Base-by-base conservation (phyloP, 805 yeast genomes). In the Starmerella vaccinii region DNA sequence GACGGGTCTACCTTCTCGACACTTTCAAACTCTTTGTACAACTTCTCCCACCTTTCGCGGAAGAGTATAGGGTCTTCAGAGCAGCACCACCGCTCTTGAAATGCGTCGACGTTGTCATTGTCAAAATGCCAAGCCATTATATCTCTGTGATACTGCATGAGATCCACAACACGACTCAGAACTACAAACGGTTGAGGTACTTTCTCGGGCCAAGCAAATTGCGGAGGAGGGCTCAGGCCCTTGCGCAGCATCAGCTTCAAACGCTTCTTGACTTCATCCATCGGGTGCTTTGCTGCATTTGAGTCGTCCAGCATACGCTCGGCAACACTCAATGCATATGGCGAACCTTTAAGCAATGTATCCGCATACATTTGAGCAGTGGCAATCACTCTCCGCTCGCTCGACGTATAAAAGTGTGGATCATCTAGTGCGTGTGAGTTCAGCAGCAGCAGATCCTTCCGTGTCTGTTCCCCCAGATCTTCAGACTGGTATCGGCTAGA, bases 1-100 rank as follows among this genome's bases (percentile, higher is more conserved):
- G 96, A 82, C 10, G 99, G 99, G 67, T 92, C 97, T 2, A 92
- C 95, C 67, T 92, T 92, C 58, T 92, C 99, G 47, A 89, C 92
- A 43, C 84, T 78, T 21, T 81, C 79, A 68, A 92, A 92, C 67
- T 92, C 99, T 57, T 80, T 83, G 67, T 92, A 92, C 45, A 92
- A 71, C 64, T 92, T 92, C 61, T 89, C 97, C 99, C 99, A 92
- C 62, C 99, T 76, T 68, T 92, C 99, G 56, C 80, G 81, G 70
- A 92, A 90, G 53, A 92, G 68, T 53, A 75, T 70, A 4, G 98
- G 88, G 64, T 92, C 97, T 65, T 92, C 99, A 19, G 88, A 89
- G 67, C 97, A 89, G 63, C 99, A 92, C 99, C 99, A 92, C 47
- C 78, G 73, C 12, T 74, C 66, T 65, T 87, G 96, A 69, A 88